Conservation (phyloP, 1,284 basidiomycete genomes). For the Schizophyllum amplum region DNA sequence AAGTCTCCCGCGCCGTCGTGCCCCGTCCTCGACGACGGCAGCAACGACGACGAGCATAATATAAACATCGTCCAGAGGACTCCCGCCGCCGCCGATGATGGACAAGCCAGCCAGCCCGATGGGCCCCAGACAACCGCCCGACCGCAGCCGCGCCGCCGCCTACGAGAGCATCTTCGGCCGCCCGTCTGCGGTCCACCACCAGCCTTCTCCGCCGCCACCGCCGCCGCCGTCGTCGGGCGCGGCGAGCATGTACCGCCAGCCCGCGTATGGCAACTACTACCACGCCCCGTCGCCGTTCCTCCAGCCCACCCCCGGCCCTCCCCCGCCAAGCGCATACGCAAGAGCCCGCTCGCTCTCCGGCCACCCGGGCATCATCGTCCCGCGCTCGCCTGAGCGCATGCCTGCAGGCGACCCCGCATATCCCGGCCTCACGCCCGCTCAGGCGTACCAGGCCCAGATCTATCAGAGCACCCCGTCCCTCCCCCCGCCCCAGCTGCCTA, state of each 20-base stretch:
- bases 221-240: conserved; percentile 22
- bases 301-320: conserved; percentile 8
- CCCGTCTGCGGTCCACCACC: conserved; percentile 51
- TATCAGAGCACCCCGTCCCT: conserved; percentile 36
- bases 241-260: conserved; percentile 10
- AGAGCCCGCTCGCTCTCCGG: conserved; percentile 18
- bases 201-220: conserved; percentile 21
- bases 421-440: conserved; percentile 60
- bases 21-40: too few species aligned
- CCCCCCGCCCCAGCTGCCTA: conserved; percentile 15
- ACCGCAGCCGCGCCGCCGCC: conserved; percentile 60
- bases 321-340: conserved; percentile 11
- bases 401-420: too few species aligned
- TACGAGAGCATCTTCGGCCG: conserved; percentile 82
- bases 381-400: conserved; percentile 13
- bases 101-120: conserved; percentile 54
- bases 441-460: conserved; percentile 72
- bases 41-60: too few species aligned
- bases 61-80: too few species aligned
- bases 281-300: conserved; percentile 19
- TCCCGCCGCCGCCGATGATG: too few species aligned
- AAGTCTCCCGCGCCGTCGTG: too few species aligned
- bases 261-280: conserved; percentile 21
- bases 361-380: conserved; percentile 16
- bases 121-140: conserved; percentile 59